Evolutionary conservation across 2,329 filamentous ascomycete species (phyloP).

Genomic region (Amphichorda felina): DNA sequence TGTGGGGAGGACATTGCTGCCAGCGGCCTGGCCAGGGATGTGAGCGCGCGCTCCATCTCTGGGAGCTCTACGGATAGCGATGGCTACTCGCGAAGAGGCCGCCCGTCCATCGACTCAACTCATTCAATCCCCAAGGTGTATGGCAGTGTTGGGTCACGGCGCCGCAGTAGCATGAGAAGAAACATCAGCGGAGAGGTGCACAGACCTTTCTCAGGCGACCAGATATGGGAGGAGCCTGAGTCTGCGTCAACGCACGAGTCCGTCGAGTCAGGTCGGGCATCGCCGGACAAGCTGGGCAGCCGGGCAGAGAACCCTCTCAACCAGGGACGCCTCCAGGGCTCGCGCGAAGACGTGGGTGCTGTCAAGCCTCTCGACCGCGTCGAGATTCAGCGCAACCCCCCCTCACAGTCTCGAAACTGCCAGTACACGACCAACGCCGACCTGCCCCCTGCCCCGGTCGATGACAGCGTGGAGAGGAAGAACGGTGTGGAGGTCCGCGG

Average conservation of each 20-base stretch:
- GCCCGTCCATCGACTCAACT: conserved; percentile 11
- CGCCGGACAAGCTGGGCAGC: conserved; percentile 10
- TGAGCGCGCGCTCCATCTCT: conserved; percentile 32
- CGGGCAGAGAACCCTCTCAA: conserved; percentile 19
- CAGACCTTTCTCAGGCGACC: conserved; percentile 59
- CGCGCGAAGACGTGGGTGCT: conserved; percentile 22
- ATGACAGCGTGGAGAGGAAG: conserved; percentile 46
- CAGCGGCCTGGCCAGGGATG: conserved; percentile 31
- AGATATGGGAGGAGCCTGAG: conserved; percentile 84
- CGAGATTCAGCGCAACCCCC: conserved; percentile 78
- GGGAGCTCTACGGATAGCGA: conserved; percentile 40
- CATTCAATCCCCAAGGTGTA: conserved; percentile 23
- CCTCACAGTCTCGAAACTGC: conserved; percentile 71
- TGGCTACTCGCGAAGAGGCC: conserved; percentile 19
- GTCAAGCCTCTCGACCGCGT: conserved; percentile 34
- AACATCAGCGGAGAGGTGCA: conserved; percentile 59
- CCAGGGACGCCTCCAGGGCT: conserved; percentile 25
- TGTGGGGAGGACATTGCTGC: conserved; percentile 33
- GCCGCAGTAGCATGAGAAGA: conserved; percentile 54
- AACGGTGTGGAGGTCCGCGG: conserved; percentile 74
- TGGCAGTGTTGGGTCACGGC: conserved; percentile 30
- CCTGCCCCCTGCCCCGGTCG: conserved; percentile 5
- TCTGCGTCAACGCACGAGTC: conserved; percentile 9
- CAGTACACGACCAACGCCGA: conserved; percentile 58
- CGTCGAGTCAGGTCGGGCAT: conserved; percentile 14